Percentiles rank a stretch among this genome's conserved stretches.
phyloP scores from a whole-genome alignment of 306 rosid genomes.

The Malus orientalis region DNA sequence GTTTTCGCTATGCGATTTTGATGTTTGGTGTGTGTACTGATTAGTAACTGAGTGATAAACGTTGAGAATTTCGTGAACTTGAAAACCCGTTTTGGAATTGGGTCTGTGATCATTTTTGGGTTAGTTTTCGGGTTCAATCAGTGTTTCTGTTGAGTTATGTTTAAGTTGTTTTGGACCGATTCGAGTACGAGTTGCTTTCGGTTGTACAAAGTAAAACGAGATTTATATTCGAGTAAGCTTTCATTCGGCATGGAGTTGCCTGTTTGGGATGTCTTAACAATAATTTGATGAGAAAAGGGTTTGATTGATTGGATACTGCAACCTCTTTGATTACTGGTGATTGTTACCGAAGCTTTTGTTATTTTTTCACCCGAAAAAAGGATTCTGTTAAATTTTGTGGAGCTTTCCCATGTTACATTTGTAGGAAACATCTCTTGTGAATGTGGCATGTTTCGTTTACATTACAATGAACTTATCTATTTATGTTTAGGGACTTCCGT shows the following conservation, averaged over 20 bases:
- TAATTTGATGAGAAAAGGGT: not conserved
- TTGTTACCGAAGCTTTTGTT: not conserved
- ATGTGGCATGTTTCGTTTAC: not conserved
- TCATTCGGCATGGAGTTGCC: not conserved
- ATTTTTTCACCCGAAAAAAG: not conserved
- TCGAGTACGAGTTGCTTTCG: not conserved
- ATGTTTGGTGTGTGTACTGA: not conserved
- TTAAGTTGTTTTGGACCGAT: not conserved
- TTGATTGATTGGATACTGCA: not conserved
- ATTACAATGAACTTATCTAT: not conserved
- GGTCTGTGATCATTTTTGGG: not conserved
- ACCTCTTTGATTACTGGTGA: not conserved
- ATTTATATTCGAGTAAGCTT: not conserved
- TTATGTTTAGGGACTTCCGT: slow-evolving; percentile 31
- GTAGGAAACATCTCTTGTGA: not conserved
- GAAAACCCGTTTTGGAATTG: not conserved
- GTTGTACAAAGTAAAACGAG: not conserved
- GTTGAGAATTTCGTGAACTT: not conserved
- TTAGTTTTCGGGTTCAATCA: not conserved
- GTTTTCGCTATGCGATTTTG: not conserved
- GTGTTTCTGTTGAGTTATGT: not conserved
- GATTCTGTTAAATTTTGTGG: not conserved
- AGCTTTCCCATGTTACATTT: not conserved
- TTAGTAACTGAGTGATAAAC: not conserved
- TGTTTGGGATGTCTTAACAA: not conserved